Base-by-base conservation (phyloP, 352 stramenopile species). In the Globisporangium camurandrum region DNA sequence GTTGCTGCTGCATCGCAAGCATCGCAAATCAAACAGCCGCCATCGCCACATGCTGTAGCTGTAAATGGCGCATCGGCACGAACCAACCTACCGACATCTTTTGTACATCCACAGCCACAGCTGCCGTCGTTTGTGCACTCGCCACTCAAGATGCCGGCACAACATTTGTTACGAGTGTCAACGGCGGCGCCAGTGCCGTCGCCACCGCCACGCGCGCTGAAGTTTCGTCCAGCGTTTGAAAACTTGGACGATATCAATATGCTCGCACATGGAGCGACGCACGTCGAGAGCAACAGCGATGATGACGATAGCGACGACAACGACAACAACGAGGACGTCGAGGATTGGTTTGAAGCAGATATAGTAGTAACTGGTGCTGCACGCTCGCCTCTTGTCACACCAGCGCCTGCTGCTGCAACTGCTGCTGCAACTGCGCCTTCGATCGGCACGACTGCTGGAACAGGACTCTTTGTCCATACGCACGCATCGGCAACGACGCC, bases 281-380 rank as follows among this genome's bases (percentile, higher is more conserved):
- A 51, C 19, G 19, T 51, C 4, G 55, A 19, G 1, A 71, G 41
- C 19, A 64, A 53, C 19, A 66, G 61, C 17, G 44, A 57, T 14
- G 56, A 54, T 2, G 59, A 64, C 28, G 61, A 68, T n/a, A 62
- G 67, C 41, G 62, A 58, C 20, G 64, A 46, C 20, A 57, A 51
- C 10, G 64, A 64, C 38, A 66, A 55, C 4, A 64, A 59, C n/a
- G 71, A 71, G 28, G 66, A 54, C 14, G 41, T 88, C 43, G 57
- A 75, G 10, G 76, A 88, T 50, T 88, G 74, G 76, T 60, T 88
- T 12, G 60, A 75, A 2, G 54, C 27, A 39, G 48, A 63, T 3
- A 36, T 40, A 3, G 19, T 34, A 11, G 16, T 9, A n/a, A 12
- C 34, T 1, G 39, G 23, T 3, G 1, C 30, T 0, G 27, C 45